Percentiles rank a stretch among this genome's conserved stretches.
Evolutionary conservation across 768 basidiomycete species (phyloP).

Genomic region (Mycena galopus): DNA sequence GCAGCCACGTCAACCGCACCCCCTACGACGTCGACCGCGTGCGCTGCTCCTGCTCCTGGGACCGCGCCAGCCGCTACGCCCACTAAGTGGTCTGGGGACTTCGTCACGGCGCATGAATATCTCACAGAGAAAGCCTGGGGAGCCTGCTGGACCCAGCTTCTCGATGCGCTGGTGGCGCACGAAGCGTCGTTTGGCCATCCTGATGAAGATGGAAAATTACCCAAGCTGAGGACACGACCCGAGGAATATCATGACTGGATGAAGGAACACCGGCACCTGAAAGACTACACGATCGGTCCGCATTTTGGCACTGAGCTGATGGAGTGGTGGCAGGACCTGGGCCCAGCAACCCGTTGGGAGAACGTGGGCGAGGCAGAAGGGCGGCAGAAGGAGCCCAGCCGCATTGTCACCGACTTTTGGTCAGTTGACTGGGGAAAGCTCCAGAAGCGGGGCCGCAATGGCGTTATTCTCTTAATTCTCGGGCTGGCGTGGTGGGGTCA

Average conservation of each 20-base stretch:
- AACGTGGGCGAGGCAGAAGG: background rate
- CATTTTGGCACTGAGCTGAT: background rate
- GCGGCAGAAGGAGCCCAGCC: background rate
- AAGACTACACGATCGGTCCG: background rate
- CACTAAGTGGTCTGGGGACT: too few species aligned
- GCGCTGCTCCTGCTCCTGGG: too few species aligned
- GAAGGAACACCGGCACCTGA: background rate
- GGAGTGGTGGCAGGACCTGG: background rate
- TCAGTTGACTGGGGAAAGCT: background rate
- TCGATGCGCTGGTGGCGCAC: background rate
- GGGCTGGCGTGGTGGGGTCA: constrained; percentile 15
- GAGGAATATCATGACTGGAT: background rate
- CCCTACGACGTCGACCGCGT: background rate
- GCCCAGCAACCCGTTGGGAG: background rate
- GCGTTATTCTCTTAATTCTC: background rate
- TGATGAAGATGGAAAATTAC: background rate
- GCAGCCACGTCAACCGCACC: background rate
- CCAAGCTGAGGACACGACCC: background rate
- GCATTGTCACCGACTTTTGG: background rate
- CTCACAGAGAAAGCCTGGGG: background rate
- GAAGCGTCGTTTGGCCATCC: background rate
- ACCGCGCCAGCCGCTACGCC: too few species aligned
- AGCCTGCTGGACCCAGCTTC: background rate
- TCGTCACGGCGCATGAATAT: background rate
- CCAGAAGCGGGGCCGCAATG: background rate